phyloP scores from a whole-genome alignment of 495 filamentous ascomycete genomes.

The Aspergillus leporis region DNA sequence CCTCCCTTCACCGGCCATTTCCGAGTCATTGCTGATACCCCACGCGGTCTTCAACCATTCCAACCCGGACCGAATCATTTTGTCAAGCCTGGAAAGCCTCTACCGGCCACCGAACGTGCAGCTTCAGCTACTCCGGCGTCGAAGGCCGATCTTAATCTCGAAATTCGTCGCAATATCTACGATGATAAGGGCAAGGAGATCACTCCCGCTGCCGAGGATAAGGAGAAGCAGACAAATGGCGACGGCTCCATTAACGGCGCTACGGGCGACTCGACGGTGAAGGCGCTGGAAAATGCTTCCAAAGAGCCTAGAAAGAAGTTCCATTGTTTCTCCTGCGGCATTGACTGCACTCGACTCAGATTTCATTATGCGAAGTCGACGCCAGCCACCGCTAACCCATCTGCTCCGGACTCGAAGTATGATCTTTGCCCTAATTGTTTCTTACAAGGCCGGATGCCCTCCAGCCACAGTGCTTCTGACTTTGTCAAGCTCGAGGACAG shows the following conservation, averaged over 20 bases:
- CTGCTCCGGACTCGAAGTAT: constrained; percentile 64
- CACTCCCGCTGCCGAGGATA: constrained; percentile 55
- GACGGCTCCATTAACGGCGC: constrained; percentile 64
- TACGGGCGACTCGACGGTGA: constrained; percentile 45
- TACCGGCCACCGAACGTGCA: constrained; percentile 72
- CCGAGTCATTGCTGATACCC: constrained; percentile 89
- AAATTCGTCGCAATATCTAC: constrained; percentile 92
- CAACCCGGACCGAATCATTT: constrained; percentile 80
- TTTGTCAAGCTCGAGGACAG: constrained; percentile 88
- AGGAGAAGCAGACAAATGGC: constrained; percentile 74
- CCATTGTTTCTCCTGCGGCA: constrained; percentile 86
- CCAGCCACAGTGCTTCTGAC: constrained; percentile 66
- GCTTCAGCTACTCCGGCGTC: constrained; percentile 64
- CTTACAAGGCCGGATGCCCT: constrained; percentile 75
- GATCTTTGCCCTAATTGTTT: constrained; percentile 91
- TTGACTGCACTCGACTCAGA: constrained; percentile 88
- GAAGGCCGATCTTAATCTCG: constrained; percentile 82
- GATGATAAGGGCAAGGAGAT: constrained; percentile 87
- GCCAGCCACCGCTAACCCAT: constrained; percentile 55
- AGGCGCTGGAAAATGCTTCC: constrained; percentile 59
- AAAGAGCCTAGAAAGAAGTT: constrained; percentile 68
- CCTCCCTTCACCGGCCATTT: constrained; percentile 98
- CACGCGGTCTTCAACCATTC: constrained; percentile 89
- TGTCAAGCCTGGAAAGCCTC: constrained; percentile 71
- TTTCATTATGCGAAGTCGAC: constrained; percentile 77